phyloP scores from a whole-genome alignment of 305 asterid species.

The Fraxinus xanthoxyloides region DNA sequence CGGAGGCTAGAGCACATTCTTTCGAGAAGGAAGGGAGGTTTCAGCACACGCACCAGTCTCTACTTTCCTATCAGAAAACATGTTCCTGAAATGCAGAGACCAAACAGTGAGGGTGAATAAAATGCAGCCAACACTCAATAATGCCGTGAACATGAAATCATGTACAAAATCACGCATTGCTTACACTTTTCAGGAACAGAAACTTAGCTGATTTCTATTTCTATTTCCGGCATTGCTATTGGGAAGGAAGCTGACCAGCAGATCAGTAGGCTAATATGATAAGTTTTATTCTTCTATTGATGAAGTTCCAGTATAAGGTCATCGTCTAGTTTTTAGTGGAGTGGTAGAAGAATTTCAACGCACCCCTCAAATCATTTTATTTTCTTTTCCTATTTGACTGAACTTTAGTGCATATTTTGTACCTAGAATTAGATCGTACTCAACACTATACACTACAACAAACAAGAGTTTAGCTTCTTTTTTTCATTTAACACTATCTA shows the following conservation, averaged over 20 bases:
- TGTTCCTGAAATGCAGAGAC: neutral
- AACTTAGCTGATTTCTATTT: neutral
- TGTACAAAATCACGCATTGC: neutral
- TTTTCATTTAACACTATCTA: too few relatives aligned
- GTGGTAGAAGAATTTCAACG: neutral
- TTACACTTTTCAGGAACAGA: neutral
- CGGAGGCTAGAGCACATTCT: neutral
- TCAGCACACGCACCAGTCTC: neutral
- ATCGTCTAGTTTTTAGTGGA: neutral
- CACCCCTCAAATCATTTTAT: neutral
- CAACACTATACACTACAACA: too few relatives aligned
- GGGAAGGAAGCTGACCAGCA: neutral
- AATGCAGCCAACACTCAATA: neutral
- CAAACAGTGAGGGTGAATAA: neutral
- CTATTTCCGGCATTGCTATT: neutral
- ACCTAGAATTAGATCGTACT: too few relatives aligned
- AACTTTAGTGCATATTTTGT: neutral
- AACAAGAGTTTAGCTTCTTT: neutral
- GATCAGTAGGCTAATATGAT: neutral
- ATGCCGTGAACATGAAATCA: neutral
- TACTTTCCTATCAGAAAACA: neutral
- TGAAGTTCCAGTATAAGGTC: neutral
- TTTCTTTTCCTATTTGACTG: neutral
- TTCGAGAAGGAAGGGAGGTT: neutral
- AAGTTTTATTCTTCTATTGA: neutral